phyloP scores from a whole-genome alignment of 176 grass and related monocot species.

The Cenchrus fungigraminus region DNA sequence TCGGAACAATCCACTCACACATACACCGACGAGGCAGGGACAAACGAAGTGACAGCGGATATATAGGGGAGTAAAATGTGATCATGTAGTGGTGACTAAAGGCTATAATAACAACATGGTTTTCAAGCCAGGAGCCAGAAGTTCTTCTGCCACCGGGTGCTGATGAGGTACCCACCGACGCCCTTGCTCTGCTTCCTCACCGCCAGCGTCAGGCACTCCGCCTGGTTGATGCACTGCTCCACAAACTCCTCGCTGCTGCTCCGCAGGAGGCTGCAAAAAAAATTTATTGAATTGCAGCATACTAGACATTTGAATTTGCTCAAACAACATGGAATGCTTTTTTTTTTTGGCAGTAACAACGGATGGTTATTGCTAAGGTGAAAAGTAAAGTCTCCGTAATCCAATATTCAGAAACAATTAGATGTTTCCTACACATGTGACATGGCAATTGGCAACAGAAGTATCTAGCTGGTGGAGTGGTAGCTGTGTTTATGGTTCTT shows the following conservation, averaged over 20 bases:
- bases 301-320: conserved; percentile 21
- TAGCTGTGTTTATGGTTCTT: background rate
- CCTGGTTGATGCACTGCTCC: conserved; percentile 85
- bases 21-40: conserved; percentile 1
- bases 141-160: conserved; percentile 96
- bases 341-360: background rate
- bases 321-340: background rate
- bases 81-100: conserved; percentile 1
- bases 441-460: background rate
- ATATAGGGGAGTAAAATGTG: conserved; percentile 36
- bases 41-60: conserved; percentile 22
- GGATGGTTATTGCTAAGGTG: background rate
- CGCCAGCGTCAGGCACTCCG: conserved; percentile 86
- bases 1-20: conserved; percentile 25
- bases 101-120: background rate
- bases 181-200: conserved; percentile 85
- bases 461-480: background rate
- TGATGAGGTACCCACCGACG: conserved; percentile 82
- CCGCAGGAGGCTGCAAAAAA: conserved; percentile 54
- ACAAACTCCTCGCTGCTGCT: conserved; percentile 83
- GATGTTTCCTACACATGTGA: conserved; percentile 13
- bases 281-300: background rate
- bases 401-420: background rate
- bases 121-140: conserved; percentile 90
- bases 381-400: conserved; percentile 9